Evolutionary conservation across 306 rosid species (phyloP).

Genomic region (Quercus suber): DNA sequence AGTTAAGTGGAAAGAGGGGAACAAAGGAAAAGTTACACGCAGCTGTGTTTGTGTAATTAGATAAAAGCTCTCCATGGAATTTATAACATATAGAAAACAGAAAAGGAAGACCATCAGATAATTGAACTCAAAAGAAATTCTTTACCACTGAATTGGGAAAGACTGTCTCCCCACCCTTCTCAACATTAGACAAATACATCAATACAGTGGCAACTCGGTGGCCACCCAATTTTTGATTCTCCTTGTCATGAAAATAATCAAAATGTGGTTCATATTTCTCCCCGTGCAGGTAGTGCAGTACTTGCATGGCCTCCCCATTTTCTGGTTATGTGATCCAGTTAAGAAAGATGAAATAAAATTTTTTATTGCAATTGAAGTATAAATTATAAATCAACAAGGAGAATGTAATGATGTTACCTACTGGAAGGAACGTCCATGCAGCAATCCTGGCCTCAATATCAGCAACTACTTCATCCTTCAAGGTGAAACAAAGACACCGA

Average conservation of each 20-base stretch:
- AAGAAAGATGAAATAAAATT: background rate
- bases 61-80: background rate
- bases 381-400: conserved; percentile 1
- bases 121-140: conserved; percentile 1
- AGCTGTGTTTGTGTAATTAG: background rate
- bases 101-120: background rate
- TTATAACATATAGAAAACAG: background rate
- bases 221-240: conserved; percentile 74
- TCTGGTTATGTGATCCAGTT: conserved; percentile 39
- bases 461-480: conserved; percentile 70
- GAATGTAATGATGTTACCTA: conserved; percentile 40
- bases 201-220: conserved; percentile 88
- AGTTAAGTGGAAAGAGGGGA: background rate
- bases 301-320: conserved; percentile 86
- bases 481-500: conserved; percentile 29
- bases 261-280: conserved; percentile 91
- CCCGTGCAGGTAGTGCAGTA: conserved; percentile 81
- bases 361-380: background rate
- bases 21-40: background rate
- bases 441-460: conserved; percentile 72
- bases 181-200: conserved; percentile 88
- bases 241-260: conserved; percentile 85
- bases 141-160: conserved; percentile 78
- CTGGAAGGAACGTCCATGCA: conserved; percentile 90
- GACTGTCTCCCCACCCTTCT: conserved; percentile 91